Conservation (phyloP, 805 yeast genomes). For the Teunomyces pallodes region DNA sequence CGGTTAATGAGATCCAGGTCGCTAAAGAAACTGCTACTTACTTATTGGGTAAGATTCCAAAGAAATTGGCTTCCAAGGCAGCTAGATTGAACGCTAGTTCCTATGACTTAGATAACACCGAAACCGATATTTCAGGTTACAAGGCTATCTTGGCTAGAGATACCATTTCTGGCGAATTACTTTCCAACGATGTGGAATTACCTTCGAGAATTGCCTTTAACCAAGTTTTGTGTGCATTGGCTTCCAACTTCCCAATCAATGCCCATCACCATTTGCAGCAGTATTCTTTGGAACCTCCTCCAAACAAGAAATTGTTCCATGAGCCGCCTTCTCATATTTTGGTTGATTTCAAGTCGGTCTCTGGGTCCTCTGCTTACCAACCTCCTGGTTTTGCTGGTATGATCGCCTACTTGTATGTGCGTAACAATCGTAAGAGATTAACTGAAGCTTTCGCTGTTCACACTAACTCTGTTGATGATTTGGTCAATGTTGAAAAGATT, state of each 20-base stretch:
- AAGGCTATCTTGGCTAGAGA: conserved; percentile 69
- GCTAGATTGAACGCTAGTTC: conserved; percentile 39
- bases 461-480: conserved; percentile 55
- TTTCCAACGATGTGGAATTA: conserved; percentile 37
- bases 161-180: conserved; percentile 54
- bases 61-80: conserved; percentile 47
- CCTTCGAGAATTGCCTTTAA: conserved; percentile 63
- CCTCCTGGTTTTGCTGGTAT: conserved; percentile 70
- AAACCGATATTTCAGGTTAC: conserved; percentile 59
- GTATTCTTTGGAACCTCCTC: conserved; percentile 43
- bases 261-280: conserved; percentile 27
- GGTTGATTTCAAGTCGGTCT: conserved; percentile 73
- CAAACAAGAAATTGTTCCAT: conserved; percentile 45
- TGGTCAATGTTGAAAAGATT: conserved; percentile 58
- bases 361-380: conserved; percentile 52
- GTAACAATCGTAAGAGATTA: conserved; percentile 60
- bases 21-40: conserved; percentile 53
- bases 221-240: conserved; percentile 69
- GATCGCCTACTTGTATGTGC: conserved; percentile 68
- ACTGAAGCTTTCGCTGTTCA: conserved; percentile 79
- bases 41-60: conserved; percentile 57
- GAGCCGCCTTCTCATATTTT: conserved; percentile 64
- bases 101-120: conserved; percentile 38
- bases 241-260: conserved; percentile 65
- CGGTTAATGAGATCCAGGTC: conserved; percentile 48